Conservation (phyloP, 2,329 filamentous ascomycete species). For the Chrysoporthe deuterocubensis region DNA sequence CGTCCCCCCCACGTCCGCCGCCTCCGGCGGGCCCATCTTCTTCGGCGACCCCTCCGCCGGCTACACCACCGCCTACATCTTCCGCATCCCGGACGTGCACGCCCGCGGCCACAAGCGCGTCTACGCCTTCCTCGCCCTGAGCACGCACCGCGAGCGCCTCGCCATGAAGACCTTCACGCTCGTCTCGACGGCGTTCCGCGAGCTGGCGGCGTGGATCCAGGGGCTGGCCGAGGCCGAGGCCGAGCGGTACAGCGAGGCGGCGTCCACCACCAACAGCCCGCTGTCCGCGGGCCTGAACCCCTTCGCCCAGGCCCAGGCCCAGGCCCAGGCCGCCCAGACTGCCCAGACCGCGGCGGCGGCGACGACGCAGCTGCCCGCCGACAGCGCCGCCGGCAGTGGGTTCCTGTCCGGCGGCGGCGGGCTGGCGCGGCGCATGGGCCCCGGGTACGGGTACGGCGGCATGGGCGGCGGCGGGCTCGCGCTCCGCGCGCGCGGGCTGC, state of each 20-base stretch:
- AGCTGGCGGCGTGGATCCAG: conserved; percentile 69
- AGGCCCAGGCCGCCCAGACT: conserved; percentile 32
- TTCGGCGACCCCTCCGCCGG: conserved; percentile 68
- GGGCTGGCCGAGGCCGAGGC: conserved; percentile 66
- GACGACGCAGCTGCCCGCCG: conserved; percentile 32
- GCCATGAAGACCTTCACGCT: conserved; percentile 70
- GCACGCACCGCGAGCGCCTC: conserved; percentile 65
- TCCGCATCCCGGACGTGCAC: conserved; percentile 70
- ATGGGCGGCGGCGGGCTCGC: conserved; percentile 49
- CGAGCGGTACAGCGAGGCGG: conserved; percentile 49
- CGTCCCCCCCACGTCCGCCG: conserved; percentile 52
- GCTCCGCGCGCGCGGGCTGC: conserved; percentile 63
- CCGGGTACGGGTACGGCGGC: conserved; percentile 49
- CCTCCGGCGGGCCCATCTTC: conserved; percentile 69
- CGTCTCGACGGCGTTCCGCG: conserved; percentile 65
- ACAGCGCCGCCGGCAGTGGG: conserved; percentile 52
- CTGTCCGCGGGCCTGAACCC: conserved; percentile 37
- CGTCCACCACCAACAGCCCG: conserved; percentile 32
- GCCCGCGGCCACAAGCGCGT: conserved; percentile 71
- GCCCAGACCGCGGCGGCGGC: conserved; percentile 40
- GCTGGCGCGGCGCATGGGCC: conserved; percentile 62
- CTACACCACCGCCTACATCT: conserved; percentile 73
- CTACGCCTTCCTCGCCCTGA: conserved; percentile 69
- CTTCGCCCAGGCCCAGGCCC: not conserved
- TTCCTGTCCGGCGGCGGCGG: conserved; percentile 60